phyloP scores from a whole-genome alignment of 2,329 filamentous ascomycete genomes.

The Spiromastix sp. region DNA sequence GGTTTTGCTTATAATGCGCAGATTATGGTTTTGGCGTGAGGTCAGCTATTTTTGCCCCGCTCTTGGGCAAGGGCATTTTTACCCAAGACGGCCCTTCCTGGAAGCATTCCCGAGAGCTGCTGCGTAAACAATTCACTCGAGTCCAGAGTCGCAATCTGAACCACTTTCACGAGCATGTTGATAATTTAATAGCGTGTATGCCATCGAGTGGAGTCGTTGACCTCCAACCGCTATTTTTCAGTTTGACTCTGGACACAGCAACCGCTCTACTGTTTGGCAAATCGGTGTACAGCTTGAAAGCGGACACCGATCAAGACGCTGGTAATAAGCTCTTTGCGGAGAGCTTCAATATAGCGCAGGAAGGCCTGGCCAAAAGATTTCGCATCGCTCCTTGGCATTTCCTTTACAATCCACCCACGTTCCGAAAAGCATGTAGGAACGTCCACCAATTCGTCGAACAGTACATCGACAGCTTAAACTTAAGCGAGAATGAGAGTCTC shows the following conservation, averaged over 20 bases:
- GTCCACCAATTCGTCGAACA: conserved; percentile 15
- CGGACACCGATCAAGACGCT: conserved; percentile 7
- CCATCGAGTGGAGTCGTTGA: conserved; percentile 15
- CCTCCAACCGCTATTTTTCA: conserved; percentile 30
- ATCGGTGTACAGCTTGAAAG: conserved; percentile 15
- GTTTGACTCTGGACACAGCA: conserved; percentile 27
- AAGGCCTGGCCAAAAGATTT: conserved; percentile 17
- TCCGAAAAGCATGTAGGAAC: conserved; percentile 18
- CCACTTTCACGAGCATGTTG: conserved; percentile 19
- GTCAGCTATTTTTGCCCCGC: conserved; percentile 4
- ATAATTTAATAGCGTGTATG: conserved; percentile 22
- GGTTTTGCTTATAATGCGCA: not conserved
- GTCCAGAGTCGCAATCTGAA: conserved; percentile 23
- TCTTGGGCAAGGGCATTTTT: conserved; percentile 12
- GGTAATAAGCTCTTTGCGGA: conserved; percentile 15
- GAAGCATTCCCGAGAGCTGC: conserved; percentile 21
- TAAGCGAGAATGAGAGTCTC: conserved; percentile 3
- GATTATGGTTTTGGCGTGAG: conserved; percentile 7
- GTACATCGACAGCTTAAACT: conserved; percentile 10
- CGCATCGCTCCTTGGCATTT: conserved; percentile 23
- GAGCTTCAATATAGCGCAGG: conserved; percentile 15
- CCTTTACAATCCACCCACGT: conserved; percentile 19
- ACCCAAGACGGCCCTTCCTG: conserved; percentile 14
- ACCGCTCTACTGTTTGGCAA: conserved; percentile 29
- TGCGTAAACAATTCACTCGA: conserved; percentile 27